Conservation (phyloP, 1,284 basidiomycete genomes). For the Xerocomus minutiporus region DNA sequence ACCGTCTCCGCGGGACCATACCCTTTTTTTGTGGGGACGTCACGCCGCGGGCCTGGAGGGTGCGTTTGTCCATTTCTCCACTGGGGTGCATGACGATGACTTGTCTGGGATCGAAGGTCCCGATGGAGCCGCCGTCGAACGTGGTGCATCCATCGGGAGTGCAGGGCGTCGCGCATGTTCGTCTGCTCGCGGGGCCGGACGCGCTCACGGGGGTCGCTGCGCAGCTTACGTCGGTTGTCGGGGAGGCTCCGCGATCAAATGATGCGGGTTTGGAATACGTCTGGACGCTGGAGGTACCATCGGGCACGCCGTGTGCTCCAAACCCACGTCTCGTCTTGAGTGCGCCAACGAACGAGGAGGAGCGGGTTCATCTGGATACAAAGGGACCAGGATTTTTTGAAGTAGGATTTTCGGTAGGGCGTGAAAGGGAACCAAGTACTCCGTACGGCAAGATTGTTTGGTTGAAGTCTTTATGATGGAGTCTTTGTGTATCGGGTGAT, state of each 20-base stretch:
- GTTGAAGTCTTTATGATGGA: constrained; percentile 15
- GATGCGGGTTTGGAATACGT: constrained; percentile 1
- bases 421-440: constrained; percentile 31
- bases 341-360: constrained; percentile 33
- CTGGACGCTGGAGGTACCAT: constrained; percentile 39
- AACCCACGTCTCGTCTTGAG: constrained; percentile 37
- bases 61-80: constrained; percentile 29
- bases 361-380: constrained; percentile 34
- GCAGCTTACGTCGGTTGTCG: constrained; percentile 47
- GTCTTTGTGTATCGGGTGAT: not conserved
- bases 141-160: constrained; percentile 45
- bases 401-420: no score
- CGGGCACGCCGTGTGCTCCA: not conserved
- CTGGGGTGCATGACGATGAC: no score
- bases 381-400: constrained; percentile 31
- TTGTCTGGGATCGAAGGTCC: constrained; percentile 38
- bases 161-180: constrained; percentile 45
- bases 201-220: constrained; percentile 30
- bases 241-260: constrained; percentile 33
- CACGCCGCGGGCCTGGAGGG: constrained; percentile 54
- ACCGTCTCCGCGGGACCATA: constrained; percentile 33
- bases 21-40: constrained; percentile 75
- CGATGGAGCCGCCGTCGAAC: constrained; percentile 41
- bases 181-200: constrained; percentile 33
- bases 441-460: constrained; percentile 47